A percentile compares a stretch with the other conserved stretches of the same genome.
phyloP scores from a whole-genome alignment of 2,329 filamentous ascomycete species.

The Falciphora oryzae region DNA sequence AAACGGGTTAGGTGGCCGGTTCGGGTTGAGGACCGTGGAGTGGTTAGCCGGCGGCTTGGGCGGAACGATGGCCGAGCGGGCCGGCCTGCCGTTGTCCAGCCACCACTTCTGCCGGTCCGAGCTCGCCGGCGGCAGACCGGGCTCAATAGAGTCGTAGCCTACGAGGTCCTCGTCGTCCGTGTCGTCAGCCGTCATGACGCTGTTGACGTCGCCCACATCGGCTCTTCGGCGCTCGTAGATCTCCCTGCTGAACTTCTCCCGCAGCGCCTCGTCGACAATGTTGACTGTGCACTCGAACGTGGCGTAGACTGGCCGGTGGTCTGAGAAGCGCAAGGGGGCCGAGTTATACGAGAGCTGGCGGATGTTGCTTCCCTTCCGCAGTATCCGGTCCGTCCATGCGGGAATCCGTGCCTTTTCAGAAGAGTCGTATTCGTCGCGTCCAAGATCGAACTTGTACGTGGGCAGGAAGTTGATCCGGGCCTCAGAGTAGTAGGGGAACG shows the following conservation, averaged over 20 bases:
- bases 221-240: constrained; percentile 66
- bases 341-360: constrained; percentile 77
- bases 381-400: constrained; percentile 92
- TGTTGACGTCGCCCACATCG: constrained; percentile 59
- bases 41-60: constrained; percentile 46
- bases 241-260: constrained; percentile 65
- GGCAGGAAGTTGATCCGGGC: constrained; percentile 81
- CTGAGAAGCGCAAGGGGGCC: constrained; percentile 81
- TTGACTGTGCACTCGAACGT: constrained; percentile 79
- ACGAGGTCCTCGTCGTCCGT: constrained; percentile 75
- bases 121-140: constrained; percentile 64
- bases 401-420: constrained; percentile 94
- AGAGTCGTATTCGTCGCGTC: constrained; percentile 83
- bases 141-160: constrained; percentile 76
- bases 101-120: constrained; percentile 67
- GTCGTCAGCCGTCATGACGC: constrained; percentile 49
- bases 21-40: constrained; percentile 63
- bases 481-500: constrained; percentile 90
- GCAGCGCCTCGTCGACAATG: constrained; percentile 68
- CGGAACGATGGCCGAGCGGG: constrained; percentile 64
- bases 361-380: constrained; percentile 79
- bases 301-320: constrained; percentile 93
- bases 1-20: constrained; percentile 78
- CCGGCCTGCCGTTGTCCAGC: constrained; percentile 66
- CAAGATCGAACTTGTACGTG: constrained; percentile 93